Conservation (phyloP, 2,329 filamentous ascomycete genomes). For the Fusarium proliferatum region DNA sequence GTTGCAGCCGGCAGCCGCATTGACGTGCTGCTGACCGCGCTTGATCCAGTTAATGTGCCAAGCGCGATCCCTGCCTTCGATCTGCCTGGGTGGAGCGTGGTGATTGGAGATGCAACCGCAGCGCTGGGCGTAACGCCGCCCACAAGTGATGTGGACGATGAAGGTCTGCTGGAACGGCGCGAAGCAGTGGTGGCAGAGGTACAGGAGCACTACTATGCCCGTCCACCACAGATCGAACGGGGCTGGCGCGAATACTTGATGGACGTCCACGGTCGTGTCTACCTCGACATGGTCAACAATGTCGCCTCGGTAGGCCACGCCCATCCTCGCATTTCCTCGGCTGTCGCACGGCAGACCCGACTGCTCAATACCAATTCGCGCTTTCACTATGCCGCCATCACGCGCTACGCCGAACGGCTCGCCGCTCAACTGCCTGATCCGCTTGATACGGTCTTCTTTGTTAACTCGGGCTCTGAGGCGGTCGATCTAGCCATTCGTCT, state of each 20-base stretch:
- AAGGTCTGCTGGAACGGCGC: not conserved
- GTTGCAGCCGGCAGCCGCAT: not conserved
- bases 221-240: not conserved
- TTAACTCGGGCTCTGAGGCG: not conserved
- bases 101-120: not conserved
- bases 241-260: not conserved
- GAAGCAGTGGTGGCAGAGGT: not conserved
- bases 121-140: not conserved
- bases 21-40: not conserved
- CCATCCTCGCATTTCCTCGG: not conserved
- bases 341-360: not conserved
- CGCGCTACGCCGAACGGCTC: not conserved
- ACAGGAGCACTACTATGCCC: not conserved
- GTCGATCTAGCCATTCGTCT: not conserved
- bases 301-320: not conserved
- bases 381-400: not conserved
- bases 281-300: not conserved
- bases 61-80: not conserved
- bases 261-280: not conserved
- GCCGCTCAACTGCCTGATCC: not conserved
- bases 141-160: not conserved
- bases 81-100: not conserved
- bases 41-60: not conserved
- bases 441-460: not conserved
- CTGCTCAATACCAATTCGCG: not conserved